A percentile compares a stretch with the other conserved stretches of the same genome.
Evolutionary conservation across 495 filamentous ascomycete species (phyloP).

Genomic region (Penicillium pancosmium): DNA sequence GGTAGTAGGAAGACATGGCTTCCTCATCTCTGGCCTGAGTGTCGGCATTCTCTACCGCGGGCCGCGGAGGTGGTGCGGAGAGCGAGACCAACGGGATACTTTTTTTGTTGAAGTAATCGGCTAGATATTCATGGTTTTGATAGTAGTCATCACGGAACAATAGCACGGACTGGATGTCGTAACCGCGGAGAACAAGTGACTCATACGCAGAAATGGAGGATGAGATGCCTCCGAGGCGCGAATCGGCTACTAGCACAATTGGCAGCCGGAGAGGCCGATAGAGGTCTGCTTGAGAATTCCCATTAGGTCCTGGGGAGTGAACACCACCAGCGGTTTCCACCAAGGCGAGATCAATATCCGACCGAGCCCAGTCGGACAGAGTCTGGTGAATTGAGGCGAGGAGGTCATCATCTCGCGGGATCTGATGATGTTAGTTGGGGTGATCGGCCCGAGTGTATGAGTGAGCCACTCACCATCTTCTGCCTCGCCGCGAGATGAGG

Average conservation of each 20-base stretch:
- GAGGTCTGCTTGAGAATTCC: constrained; percentile 73
- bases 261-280: constrained; percentile 72
- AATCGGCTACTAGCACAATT: constrained; percentile 71
- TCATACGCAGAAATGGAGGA: constrained; percentile 76
- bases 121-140: constrained; percentile 65
- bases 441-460: neutral
- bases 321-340: constrained; percentile 80
- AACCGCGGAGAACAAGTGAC: constrained; percentile 70
- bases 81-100: constrained; percentile 57
- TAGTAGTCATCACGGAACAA: constrained; percentile 65
- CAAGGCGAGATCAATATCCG: constrained; percentile 49
- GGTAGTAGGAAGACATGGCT: constrained; percentile 63
- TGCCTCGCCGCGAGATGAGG: constrained; percentile 68
- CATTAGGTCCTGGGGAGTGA: constrained; percentile 71
- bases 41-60: constrained; percentile 28
- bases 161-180: constrained; percentile 68
- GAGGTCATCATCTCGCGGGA: constrained; percentile 52
- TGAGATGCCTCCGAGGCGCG: constrained; percentile 72
- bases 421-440: constrained; percentile 22
- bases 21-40: constrained; percentile 49
- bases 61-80: constrained; percentile 52
- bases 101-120: constrained; percentile 60
- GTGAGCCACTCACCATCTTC: constrained; percentile 26
- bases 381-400: constrained; percentile 49
- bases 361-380: constrained; percentile 44